A percentile compares a stretch with the other conserved stretches of the same genome.
These are phyloP conservation scores for Rhodotorula glutinis DNA, from an alignment of 1,284 basidiomycete species.

Conservation along the genomic window DNA sequence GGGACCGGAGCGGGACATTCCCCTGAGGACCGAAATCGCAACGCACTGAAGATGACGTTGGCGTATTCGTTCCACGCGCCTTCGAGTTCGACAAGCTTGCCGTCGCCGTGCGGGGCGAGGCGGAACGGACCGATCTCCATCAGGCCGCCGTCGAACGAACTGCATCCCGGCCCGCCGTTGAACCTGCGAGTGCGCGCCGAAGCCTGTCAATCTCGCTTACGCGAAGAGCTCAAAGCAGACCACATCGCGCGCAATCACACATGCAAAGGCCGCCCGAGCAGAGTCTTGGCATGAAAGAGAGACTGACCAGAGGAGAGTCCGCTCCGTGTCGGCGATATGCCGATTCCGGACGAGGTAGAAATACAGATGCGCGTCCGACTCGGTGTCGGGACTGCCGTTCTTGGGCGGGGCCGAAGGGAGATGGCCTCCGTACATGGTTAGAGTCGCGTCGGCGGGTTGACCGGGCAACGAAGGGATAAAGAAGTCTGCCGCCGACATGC, in stretches of 20 bases:
- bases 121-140: conserved; percentile 93
- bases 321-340: conserved; percentile 77
- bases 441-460: conserved; percentile 36
- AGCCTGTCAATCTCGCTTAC: neutral
- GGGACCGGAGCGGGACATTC: no score
- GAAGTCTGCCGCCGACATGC: conserved; percentile 40
- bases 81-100: conserved; percentile 69
- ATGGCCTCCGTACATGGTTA: conserved; percentile 46
- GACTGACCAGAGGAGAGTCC: conserved; percentile 84
- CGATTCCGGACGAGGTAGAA: conserved; percentile 89
- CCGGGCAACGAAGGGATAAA: conserved; percentile 43
- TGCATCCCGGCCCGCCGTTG: conserved; percentile 88
- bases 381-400: conserved; percentile 27
- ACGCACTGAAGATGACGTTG: conserved; percentile 85
- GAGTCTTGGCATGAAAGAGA: neutral
- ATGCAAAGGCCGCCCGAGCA: no score
- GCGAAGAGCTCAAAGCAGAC: no score
- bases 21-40: neutral
- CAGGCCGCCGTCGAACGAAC: conserved; percentile 88
- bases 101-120: conserved; percentile 60
- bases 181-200: conserved; percentile 10
- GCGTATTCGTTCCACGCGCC: conserved; percentile 99
- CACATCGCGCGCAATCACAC: no score
- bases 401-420: conserved; percentile 40
- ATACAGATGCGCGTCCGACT: conserved; percentile 70